A percentile compares a stretch with the other conserved stretches of the same genome.
Conservation (phyloP, 805 yeast species). For the Torulaspora indica region DNA sequence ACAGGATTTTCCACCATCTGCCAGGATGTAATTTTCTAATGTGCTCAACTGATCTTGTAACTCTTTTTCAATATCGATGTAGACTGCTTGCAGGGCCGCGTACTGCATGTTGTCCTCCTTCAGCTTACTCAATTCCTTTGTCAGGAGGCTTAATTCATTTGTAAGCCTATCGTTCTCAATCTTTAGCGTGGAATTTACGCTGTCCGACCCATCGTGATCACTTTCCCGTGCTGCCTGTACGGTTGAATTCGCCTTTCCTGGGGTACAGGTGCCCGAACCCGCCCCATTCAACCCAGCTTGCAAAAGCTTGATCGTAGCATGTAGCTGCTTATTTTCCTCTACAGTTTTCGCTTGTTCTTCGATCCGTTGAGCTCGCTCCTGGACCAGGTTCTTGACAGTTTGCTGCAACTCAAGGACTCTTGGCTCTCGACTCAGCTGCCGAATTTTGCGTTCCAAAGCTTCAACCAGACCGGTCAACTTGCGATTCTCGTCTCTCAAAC, state of each 20-base stretch:
- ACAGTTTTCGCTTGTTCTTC: background rate
- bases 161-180: constrained; percentile 37
- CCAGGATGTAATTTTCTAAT: constrained; percentile 8
- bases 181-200: constrained; percentile 32
- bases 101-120: constrained; percentile 8
- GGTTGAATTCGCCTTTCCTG: too few relatives aligned
- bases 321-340: background rate
- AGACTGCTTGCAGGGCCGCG: constrained; percentile 40
- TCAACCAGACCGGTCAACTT: background rate
- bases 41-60: constrained; percentile 38
- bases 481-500: constrained; percentile 2
- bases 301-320: background rate
- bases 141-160: constrained; percentile 35
- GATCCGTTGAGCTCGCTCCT: background rate
- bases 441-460: constrained; percentile 4
- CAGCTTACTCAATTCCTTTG: constrained; percentile 41
- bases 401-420: background rate
- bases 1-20: background rate
- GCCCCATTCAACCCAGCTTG: background rate
- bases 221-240: too few relatives aligned
- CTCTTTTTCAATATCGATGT: constrained; percentile 45
- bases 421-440: background rate
- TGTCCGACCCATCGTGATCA: too few relatives aligned
- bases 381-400: background rate
- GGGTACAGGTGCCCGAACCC: too few relatives aligned